Percentiles rank a stretch among this genome's conserved stretches.
Conservation (phyloP, 495 filamentous ascomycete genomes). For the Immersiella caudata region DNA sequence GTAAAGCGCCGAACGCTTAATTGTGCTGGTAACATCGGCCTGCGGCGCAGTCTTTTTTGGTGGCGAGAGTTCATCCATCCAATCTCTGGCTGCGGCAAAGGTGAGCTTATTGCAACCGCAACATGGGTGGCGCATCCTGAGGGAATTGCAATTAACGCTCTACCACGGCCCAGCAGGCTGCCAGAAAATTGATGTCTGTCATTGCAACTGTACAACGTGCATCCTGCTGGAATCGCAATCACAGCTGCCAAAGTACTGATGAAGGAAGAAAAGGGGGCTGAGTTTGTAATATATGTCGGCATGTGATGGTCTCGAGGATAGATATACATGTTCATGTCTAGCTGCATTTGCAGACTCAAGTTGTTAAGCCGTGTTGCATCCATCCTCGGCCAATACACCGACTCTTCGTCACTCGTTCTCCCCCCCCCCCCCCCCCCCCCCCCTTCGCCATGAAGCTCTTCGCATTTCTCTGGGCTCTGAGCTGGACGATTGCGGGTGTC, state of each 20-base stretch:
- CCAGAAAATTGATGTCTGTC: not conserved
- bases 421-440: too few relatives aligned
- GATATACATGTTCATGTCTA: not conserved
- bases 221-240: too few relatives aligned
- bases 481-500: constrained; percentile 8
- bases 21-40: too few relatives aligned
- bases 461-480: constrained; percentile 2
- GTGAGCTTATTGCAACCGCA: not conserved
- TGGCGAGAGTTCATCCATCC: not conserved
- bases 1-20: not conserved
- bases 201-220: too few relatives aligned
- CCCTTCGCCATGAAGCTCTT: constrained; percentile 14
- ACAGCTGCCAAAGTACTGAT: not conserved
- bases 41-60: not conserved
- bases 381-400: not conserved
- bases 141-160: constrained; percentile 4
- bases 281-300: not conserved
- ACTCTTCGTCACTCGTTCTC: too few relatives aligned
- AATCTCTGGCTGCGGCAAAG: not conserved
- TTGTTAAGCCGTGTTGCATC: not conserved
- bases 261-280: not conserved
- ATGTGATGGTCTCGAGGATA: too few relatives aligned
- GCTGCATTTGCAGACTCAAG: not conserved
- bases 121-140: constrained; percentile 1
- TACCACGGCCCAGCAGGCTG: not conserved